phyloP scores from a whole-genome alignment of 139 green algal species.

The Asterochloris sp. region DNA sequence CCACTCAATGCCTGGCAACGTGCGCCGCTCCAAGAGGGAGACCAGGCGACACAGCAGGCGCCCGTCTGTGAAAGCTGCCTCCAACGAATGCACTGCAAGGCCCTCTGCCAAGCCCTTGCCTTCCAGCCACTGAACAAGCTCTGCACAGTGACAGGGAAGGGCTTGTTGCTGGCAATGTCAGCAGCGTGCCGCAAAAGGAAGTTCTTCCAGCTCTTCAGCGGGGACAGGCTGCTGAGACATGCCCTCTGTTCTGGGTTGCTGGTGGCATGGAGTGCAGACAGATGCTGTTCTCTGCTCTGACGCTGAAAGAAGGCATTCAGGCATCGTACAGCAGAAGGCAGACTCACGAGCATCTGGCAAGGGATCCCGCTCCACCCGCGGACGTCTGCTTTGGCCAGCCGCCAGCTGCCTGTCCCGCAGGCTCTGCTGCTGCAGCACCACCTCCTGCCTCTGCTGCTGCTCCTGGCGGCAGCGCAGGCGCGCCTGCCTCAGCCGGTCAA shows the following conservation, averaged over 20 bases:
- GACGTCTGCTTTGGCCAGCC: too few relatives aligned
- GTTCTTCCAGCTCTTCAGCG: too few relatives aligned
- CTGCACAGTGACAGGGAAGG: not conserved
- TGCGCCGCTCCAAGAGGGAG: not conserved
- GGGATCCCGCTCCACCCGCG: too few relatives aligned
- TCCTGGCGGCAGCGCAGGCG: not conserved
- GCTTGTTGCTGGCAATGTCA: not conserved
- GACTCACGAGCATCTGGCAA: too few relatives aligned
- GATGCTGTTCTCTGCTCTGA: too few relatives aligned
- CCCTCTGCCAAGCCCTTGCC: slow-evolving; percentile 4
- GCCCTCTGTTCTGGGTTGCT: too few relatives aligned
- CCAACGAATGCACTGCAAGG: not conserved
- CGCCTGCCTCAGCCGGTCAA: not conserved
- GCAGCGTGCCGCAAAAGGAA: not conserved
- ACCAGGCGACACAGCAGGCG: slow-evolving; percentile 14
- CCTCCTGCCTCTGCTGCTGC: not conserved
- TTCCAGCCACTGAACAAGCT: slow-evolving; percentile 7
- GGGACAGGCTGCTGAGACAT: too few relatives aligned
- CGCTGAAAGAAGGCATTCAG: too few relatives aligned
- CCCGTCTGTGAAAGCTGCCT: slow-evolving; percentile 15
- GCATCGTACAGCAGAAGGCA: too few relatives aligned
- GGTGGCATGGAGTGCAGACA: too few relatives aligned
- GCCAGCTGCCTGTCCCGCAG: not conserved
- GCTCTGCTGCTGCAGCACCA: not conserved
- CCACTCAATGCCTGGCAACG: slow-evolving; percentile 4